Evolutionary conservation across 2,329 filamentous ascomycete genomes (phyloP).

Genomic region (Cladosporium cucumerinum): DNA sequence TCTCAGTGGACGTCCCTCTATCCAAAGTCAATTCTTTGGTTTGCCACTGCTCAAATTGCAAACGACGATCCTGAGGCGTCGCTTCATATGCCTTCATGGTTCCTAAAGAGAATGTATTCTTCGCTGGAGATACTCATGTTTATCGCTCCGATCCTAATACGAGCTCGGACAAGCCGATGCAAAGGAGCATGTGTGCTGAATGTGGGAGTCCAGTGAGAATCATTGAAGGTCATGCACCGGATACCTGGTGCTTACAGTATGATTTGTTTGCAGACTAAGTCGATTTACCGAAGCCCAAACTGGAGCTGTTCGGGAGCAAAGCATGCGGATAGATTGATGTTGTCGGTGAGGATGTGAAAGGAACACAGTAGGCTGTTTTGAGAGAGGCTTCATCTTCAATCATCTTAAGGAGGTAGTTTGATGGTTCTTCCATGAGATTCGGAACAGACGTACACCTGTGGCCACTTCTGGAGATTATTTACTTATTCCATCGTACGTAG

Average conservation of each 20-base stretch:
- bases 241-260: constrained; percentile 23
- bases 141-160: constrained; percentile 19
- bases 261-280: constrained; percentile 21
- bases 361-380: not conserved
- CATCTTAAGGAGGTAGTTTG: not conserved
- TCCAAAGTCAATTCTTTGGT: constrained; percentile 17
- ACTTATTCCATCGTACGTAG: too few relatives aligned
- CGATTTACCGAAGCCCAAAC: constrained; percentile 19
- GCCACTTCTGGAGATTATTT: not conserved
- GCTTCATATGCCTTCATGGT: constrained; percentile 23
- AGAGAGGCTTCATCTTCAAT: not conserved
- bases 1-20: not conserved
- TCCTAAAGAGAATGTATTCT: constrained; percentile 19
- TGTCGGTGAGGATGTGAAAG: constrained; percentile 21
- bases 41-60: constrained; percentile 23
- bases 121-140: constrained; percentile 16
- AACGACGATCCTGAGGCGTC: constrained; percentile 22
- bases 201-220: constrained; percentile 23
- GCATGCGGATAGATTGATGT: constrained; percentile 18
- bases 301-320: constrained; percentile 23
- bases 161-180: constrained; percentile 22
- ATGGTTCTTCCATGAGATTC: not conserved
- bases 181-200: constrained; percentile 19
- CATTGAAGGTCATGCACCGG: constrained; percentile 20
- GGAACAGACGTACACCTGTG: not conserved